Evolutionary conservation across 1,139 yeast species (phyloP).

Genomic region (Pichia sp.): DNA sequence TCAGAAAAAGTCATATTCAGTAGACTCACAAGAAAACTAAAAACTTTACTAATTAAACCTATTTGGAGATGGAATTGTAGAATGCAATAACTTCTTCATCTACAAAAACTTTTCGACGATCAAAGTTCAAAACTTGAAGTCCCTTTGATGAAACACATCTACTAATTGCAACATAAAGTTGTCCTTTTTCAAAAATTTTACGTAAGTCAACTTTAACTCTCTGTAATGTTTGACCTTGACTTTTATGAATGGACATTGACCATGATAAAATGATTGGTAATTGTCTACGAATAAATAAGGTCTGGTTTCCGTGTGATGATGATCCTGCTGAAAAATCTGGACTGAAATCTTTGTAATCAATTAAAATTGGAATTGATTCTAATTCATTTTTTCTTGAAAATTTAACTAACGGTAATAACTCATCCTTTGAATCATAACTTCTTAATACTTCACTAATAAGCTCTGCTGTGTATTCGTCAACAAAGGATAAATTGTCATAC

Average conservation of each 20-base stretch:
- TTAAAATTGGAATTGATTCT: constrained; percentile 26
- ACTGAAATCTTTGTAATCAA: constrained; percentile 12
- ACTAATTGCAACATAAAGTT: constrained; percentile 84
- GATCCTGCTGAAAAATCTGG: constrained; percentile 27
- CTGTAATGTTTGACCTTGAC: constrained; percentile 85
- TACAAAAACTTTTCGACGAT: constrained; percentile 54
- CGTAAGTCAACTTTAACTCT: constrained; percentile 70
- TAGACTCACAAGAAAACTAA: no score
- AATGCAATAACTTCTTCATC: constrained; percentile 62
- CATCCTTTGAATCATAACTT: constrained; percentile 11
- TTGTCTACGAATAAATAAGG: constrained; percentile 40
- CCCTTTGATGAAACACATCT: constrained; percentile 75
- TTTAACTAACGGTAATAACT: constrained; percentile 44
- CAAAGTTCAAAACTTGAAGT: constrained; percentile 69
- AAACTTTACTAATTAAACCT: background rate
- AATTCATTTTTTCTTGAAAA: constrained; percentile 36
- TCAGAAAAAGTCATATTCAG: no score
- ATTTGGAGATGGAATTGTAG: constrained; percentile 10
- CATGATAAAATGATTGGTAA: constrained; percentile 74
- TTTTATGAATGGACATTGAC: constrained; percentile 87
- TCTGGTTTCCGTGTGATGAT: background rate
- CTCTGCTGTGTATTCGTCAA: constrained; percentile 34
- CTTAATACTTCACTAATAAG: constrained; percentile 28
- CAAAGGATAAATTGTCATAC: constrained; percentile 23
- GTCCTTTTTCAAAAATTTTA: constrained; percentile 75